Percentiles rank a stretch among this genome's conserved stretches.
phyloP scores from a whole-genome alignment of 192 early-diverging fungal genomes.

The Mortierella antarctica region DNA sequence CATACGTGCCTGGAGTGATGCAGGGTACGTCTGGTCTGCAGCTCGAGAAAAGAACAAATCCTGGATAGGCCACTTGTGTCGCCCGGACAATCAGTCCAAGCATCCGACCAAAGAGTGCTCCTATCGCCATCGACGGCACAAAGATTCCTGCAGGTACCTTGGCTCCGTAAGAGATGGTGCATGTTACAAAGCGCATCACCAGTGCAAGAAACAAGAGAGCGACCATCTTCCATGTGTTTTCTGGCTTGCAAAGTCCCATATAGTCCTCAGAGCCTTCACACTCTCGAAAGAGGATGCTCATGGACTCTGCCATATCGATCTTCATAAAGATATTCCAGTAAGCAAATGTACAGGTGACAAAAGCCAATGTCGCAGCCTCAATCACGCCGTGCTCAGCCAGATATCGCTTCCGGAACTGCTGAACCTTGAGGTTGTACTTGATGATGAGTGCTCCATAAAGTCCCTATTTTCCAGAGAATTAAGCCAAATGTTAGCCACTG shows the following conservation, averaged over 20 bases:
- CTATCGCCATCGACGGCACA: conserved; percentile 95
- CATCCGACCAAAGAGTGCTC: conserved; percentile 90
- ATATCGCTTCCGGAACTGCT: conserved; percentile 76
- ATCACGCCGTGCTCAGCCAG: conserved; percentile 72
- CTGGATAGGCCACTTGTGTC: conserved; percentile 70
- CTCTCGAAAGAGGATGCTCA: conserved; percentile 79
- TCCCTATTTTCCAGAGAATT: conserved; percentile 57
- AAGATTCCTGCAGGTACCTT: conserved; percentile 91
- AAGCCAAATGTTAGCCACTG: neutral
- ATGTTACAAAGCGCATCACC: conserved; percentile 30
- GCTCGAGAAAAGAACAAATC: conserved; percentile 74
- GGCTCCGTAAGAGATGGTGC: conserved; percentile 49
- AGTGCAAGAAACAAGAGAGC: conserved; percentile 35
- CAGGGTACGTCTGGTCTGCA: conserved; percentile 86
- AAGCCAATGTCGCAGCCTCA: conserved; percentile 73
- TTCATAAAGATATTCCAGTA: conserved; percentile 81
- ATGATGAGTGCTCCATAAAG: conserved; percentile 84
- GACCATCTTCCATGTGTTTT: conserved; percentile 46
- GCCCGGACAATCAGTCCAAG: conserved; percentile 86
- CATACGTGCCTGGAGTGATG: conserved; percentile 95
- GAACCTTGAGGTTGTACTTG: conserved; percentile 75
- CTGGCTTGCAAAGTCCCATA: conserved; percentile 70
- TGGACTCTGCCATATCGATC: conserved; percentile 88
- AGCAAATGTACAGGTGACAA: conserved; percentile 72
- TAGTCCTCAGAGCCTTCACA: conserved; percentile 73